A percentile compares a stretch with the other conserved stretches of the same genome.
These are phyloP conservation scores for Cymbopogon flexuosus DNA, from an alignment of 202 grass and related monocot species.

Conservation along the genomic window DNA sequence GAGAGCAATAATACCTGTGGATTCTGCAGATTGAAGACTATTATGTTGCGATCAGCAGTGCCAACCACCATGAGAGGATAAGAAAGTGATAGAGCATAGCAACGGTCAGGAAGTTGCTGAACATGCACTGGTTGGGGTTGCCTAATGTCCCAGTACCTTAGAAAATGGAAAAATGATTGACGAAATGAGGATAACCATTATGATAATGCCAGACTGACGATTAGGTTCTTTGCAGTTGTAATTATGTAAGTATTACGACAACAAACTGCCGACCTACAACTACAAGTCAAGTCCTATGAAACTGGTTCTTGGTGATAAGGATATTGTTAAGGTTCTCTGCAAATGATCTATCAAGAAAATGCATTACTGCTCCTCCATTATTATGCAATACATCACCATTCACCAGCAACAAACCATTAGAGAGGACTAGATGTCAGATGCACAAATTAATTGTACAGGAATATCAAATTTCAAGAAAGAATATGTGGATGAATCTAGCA, in stretches of 20 bases:
- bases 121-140: slow-evolving; percentile 65
- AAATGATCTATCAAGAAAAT: not conserved
- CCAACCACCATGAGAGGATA: slow-evolving; percentile 73
- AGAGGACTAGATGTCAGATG: not conserved
- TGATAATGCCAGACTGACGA: not conserved
- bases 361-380: not conserved
- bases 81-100: slow-evolving; percentile 56
- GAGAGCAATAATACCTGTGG: slow-evolving; percentile 48
- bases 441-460: slow-evolving; percentile 4
- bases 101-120: slow-evolving; percentile 68
- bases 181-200: not conserved
- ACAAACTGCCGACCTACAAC: not conserved
- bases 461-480: not conserved
- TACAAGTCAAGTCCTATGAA: not conserved
- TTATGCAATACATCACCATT: not conserved
- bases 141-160: slow-evolving; percentile 68
- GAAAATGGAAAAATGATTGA: not conserved
- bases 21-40: slow-evolving; percentile 62
- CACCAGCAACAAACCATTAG: not conserved
- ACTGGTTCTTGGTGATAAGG: slow-evolving; percentile 1
- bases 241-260: not conserved
- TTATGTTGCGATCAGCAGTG: slow-evolving; percentile 52
- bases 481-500: slow-evolving; percentile 10
- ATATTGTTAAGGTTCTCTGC: not conserved
- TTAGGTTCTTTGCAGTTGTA: not conserved